Evolutionary conservation across 257 asterid genomes (phyloP).

Genomic region (Schizonepeta tenuifolia): DNA sequence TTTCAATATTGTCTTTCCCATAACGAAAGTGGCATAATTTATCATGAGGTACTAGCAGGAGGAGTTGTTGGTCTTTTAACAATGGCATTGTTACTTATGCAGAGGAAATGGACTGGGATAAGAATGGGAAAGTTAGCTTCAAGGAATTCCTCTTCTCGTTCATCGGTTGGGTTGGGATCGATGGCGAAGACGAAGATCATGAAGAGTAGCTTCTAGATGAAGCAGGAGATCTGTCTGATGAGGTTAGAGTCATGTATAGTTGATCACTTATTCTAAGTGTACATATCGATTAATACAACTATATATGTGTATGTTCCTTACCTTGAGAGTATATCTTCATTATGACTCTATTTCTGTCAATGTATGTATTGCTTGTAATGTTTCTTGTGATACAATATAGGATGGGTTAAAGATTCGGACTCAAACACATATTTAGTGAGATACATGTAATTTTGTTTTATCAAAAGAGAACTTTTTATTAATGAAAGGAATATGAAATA

Average conservation of each 20-base stretch:
- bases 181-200: constrained; percentile 23
- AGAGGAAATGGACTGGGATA: constrained; percentile 60
- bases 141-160: constrained; percentile 51
- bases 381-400: no score
- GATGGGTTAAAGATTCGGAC: no score
- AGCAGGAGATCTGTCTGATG: neutral
- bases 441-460: no score
- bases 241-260: neutral
- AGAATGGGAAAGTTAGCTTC: constrained; percentile 55
- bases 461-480: no score
- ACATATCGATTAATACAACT: neutral
- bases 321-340: neutral
- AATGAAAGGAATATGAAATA: no score
- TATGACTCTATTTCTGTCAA: neutral
- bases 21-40: neutral
- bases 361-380: no score
- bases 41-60: neutral
- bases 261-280: neutral
- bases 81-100: constrained; percentile 36
- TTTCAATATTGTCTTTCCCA: neutral
- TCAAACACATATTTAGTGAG: no score
- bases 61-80: constrained; percentile 4
- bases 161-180: constrained; percentile 43
- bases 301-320: neutral
- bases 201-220: neutral